phyloP scores from a whole-genome alignment of 305 asterid species.

The Fraxinus sp. region DNA sequence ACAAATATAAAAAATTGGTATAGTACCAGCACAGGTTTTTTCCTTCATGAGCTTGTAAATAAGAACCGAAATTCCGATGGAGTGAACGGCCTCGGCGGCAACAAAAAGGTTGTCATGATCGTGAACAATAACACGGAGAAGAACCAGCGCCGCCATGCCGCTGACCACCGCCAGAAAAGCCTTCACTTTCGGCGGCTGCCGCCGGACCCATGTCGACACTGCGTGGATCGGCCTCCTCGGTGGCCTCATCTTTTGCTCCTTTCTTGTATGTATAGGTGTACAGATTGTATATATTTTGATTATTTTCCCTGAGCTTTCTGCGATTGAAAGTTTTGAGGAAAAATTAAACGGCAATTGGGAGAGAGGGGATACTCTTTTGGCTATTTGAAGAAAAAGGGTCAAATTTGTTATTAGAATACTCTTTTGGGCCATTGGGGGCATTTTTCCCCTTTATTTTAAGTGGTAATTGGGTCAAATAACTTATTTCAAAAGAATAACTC shows the following conservation, averaged over 20 bases:
- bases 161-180: constrained; percentile 62
- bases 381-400: background rate
- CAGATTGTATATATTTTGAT: constrained; percentile 1
- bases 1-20: background rate
- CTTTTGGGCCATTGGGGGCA: background rate
- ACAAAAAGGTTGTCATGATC: constrained; percentile 78
- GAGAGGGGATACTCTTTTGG: background rate
- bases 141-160: constrained; percentile 61
- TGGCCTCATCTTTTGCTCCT: constrained; percentile 39
- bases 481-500: no score
- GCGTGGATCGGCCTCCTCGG: constrained; percentile 65
- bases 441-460: no score
- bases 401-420: background rate
- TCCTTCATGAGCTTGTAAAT: constrained; percentile 78
- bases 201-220: constrained; percentile 58
- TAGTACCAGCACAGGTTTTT: constrained; percentile 76
- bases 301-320: constrained; percentile 6
- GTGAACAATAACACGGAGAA: constrained; percentile 68
- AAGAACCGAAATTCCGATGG: constrained; percentile 73
- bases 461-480: no score
- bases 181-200: constrained; percentile 83
- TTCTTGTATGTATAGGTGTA: background rate
- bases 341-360: constrained; percentile 1
- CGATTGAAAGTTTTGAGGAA: constrained; percentile 5
- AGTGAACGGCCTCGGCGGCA: constrained; percentile 81